These are phyloP conservation scores for Biscutella laevigata DNA, from an alignment of 441 rosid genomes.

Conservation along the genomic window DNA sequence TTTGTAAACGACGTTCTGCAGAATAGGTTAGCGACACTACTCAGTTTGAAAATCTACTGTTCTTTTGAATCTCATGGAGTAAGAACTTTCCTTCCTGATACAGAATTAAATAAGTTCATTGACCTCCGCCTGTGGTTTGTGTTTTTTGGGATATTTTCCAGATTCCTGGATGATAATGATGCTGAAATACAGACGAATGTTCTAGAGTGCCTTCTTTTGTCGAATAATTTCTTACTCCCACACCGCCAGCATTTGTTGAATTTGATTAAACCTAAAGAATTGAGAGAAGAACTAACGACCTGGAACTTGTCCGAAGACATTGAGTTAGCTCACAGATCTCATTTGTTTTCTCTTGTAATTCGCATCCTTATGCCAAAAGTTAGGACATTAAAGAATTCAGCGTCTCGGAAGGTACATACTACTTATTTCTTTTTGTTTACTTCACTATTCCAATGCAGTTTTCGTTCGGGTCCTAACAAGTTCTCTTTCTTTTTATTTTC, in stretches of 20 bases:
- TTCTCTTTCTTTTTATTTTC: conserved; percentile 21
- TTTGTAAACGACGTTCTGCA: conserved; percentile 70
- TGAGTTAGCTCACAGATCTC: conserved; percentile 57
- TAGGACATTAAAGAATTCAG: conserved; percentile 68
- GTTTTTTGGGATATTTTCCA: conserved; percentile 26
- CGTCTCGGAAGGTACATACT: conserved; percentile 71
- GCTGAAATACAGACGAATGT: conserved; percentile 69
- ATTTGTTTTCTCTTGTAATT: conserved; percentile 56
- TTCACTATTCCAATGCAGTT: conserved; percentile 10
- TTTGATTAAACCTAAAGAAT: conserved; percentile 56
- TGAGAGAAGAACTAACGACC: conserved; percentile 83
- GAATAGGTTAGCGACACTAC: conserved; percentile 48
- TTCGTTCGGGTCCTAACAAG: conserved; percentile 10
- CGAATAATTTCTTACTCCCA: conserved; percentile 70
- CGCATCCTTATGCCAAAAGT: conserved; percentile 80
- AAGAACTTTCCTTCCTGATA: conserved; percentile 2
- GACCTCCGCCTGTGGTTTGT: conserved; percentile 10
- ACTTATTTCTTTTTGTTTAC: background rate
- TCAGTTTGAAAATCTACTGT: background rate
- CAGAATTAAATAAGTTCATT: conserved; percentile 1
- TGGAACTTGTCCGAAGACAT: conserved; percentile 81
- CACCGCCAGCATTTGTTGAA: conserved; percentile 74
- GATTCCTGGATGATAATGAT: conserved; percentile 91
- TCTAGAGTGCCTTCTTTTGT: conserved; percentile 77
- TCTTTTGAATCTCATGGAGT: conserved; percentile 4